Base-by-base conservation (phyloP, 805 yeast genomes). In the Starmerella etchellsii region DNA sequence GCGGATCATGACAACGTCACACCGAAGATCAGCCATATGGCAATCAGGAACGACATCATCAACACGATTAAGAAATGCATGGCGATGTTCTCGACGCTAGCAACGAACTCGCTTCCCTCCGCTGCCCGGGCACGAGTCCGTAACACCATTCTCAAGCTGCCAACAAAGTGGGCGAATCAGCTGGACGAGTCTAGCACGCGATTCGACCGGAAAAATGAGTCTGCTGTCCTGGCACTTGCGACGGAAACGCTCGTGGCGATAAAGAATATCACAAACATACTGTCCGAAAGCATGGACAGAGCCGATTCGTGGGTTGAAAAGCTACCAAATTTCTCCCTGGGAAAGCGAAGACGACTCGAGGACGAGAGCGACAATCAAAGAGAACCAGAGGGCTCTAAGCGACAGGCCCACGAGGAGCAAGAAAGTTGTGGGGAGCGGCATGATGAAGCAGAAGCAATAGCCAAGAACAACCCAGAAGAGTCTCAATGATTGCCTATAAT, bases 171-270 rank as follows among this genome's bases (percentile, higher is more conserved):
- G 88, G 73, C 85, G 31, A 57, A 57, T 23, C 62, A 60, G 24
- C 60, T 59, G 36, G 60, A 37, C 24, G 26, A 33, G 11, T 9
- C 27, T 7, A 33, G 11, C 14, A 14, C 18, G 18, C 16, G 19
- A 9, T 43, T 33, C 22, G 44, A 35, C 22, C 56, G 57, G 25
- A 59, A 54, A 39, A 48, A 56, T 19, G 81, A 83, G 55, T 83
- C 81, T 19, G 75, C 78, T 47, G 81, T 84, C 1, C 62, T 91
- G 21, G 70, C 81, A 4, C 66, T 88, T 45, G 96, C 97, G 0
- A 79, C 80, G 49, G 98, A 91, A 59, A 78, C 95, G 0, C 63
- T 88, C 36, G 91, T 81, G 32, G 81, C 87, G 84, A 78, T 88
- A 28, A 70, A 78, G 31, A 80, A 81, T 42, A 78, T 88, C 16